Base-by-base conservation (phyloP, 73 alveolate genomes). In the Paramecium sonneborni region DNA sequence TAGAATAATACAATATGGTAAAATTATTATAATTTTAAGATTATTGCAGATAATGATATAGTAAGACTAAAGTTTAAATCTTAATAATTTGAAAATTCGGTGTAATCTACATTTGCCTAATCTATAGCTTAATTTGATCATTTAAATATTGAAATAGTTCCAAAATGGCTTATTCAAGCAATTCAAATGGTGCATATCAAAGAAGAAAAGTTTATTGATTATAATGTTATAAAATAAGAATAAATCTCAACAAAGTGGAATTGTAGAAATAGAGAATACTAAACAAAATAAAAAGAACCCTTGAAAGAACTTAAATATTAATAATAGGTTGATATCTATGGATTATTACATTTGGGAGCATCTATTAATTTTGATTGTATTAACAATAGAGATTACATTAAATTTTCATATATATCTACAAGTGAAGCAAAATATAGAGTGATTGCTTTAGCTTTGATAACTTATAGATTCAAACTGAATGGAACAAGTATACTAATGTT, bases 351-450 rank as follows among this genome's bases (percentile, higher is more conserved):
- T 38, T 21, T 15, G 8, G 87, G 87, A 10, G 58, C 67, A 1
- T 32, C 56, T 9, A 38, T 32, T 6, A 10, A 18, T 32, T 74
- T 74, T 74, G 87, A 74, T 0, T 9, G 6, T 32, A 74, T 74
- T n/a, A 34, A 74, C 11, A 38, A 38, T 32, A 74, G 87, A n/a
- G 46, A 74, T 21, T 74, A 74, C 5, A 35, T 74, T 12, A 74
- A 74, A 15, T 38, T 74, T 8, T 32, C 34, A 14, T 74, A 74
- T 74, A 11, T 21, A 15, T 74, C 87, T 12, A 74, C 46, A 14
- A 38, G 56, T 74, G 87, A 74, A 35, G 87, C 87, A 7, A 74
- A 43, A 74, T 74, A 74, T 38, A 74, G 87, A 21, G 34, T 18
- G 2, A 35, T 74, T 21, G 55, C 87, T 14, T 21, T 74, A 2